phyloP scores from a whole-genome alignment of 306 rosid species.

The Psophocarpus tetragonolobus region DNA sequence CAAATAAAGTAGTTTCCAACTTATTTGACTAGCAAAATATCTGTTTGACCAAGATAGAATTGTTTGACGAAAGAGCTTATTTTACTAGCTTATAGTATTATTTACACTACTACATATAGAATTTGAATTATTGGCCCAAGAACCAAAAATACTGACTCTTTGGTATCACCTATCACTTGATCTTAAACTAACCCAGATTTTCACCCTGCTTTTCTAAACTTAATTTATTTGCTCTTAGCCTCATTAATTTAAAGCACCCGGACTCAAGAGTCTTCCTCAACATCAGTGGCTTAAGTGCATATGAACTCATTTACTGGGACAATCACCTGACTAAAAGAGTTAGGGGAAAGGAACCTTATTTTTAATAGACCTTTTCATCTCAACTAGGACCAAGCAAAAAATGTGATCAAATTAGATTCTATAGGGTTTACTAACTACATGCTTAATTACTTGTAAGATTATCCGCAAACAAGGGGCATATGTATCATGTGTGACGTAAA shows the following conservation, averaged over 20 bases:
- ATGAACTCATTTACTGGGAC: background rate
- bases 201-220: background rate
- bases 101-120: background rate
- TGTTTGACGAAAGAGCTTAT: background rate
- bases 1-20: background rate
- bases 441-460: conserved; percentile 25
- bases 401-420: background rate
- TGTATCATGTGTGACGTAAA: conserved; percentile 19
- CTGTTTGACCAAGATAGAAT: background rate
- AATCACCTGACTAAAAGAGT: background rate
- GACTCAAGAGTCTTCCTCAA: background rate
- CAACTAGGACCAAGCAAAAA: background rate
- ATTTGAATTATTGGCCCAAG: background rate
- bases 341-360: background rate
- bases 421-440: background rate
- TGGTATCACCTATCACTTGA: background rate
- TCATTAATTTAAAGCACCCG: background rate
- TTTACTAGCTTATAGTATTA: background rate
- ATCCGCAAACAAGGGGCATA: conserved; percentile 1
- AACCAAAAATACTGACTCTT: background rate
- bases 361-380: background rate
- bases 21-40: background rate
- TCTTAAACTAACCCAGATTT: background rate
- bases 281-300: background rate
- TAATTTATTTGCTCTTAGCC: background rate